Base-by-base conservation (phyloP, 106 monocot species). In the Apostasia ramifera region DNA sequence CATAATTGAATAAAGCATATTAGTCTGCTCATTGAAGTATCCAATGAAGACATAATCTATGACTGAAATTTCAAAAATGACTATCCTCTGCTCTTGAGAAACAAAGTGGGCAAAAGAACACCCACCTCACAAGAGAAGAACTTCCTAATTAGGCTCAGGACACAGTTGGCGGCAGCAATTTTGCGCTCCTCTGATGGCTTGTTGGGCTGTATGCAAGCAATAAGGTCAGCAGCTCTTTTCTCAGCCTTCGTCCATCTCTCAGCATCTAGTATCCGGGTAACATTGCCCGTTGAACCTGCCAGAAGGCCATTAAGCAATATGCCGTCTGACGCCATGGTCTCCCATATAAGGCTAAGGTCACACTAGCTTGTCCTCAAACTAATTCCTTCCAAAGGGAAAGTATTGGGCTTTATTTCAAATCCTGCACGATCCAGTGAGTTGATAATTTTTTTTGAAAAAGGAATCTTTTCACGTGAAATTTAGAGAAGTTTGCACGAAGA, bases 61-160 rank as follows among this genome's bases (percentile, higher is more conserved):
- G 26, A 26, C 26, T 26, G 26, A 26, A 26, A 26, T 26, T 26
- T 26, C 26, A 26, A 26, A 26, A 26, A 26, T 26, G 26, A 26
- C 26, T 26, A 26, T 26, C 26, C 26, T 26, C 26, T 26, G 26
- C 26, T 26, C 26, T 26, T 26, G 26, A 26, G 26, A 26, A 26
- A 26, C 26, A 26, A 26, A 26, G 26, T 26, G 26, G 26, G 0
- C 26, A 26, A 26, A 26, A 26, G 26, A 26, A 26, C 26, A 70
- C 42, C 6, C 12, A 93, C 93, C 93, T 84, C 48, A 76, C 93
- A 89, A 4, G 93, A 75, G 53, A 93, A 75, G 75, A 83, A 80
- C 44, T 86, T 83, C 13, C 52, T 71, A 49, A 93, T 84, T 6
- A 93, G 80, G 60, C 73, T 55, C 66, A 67, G 70, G n/a, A 93